Base-by-base conservation (phyloP, 257 asterid species). In the Fraxinus pennsylvanica region DNA sequence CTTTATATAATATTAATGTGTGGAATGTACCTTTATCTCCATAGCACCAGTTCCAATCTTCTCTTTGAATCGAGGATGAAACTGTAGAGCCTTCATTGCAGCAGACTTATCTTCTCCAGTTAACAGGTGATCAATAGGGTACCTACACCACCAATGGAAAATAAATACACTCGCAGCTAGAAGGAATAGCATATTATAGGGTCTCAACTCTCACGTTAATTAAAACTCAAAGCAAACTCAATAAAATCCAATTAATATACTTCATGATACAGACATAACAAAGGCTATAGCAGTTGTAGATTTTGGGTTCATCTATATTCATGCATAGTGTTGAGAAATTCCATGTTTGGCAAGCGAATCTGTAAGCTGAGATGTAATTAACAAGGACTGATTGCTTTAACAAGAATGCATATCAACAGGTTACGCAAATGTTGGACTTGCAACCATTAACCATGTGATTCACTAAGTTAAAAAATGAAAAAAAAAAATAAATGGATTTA, bases 61-160 rank as follows among this genome's bases (percentile, higher is more conserved):
- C 80, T 88, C 91, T 17, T 76, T 72, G 82, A 84, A 82, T 68
- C 88, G 90, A 6, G 99, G 98, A 87, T 96, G 99, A 76, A 86
- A 93, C 50, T 75, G 84, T 61, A 96, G 85, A 77, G 92, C 97
- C 75, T 66, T 85, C 85, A 90, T 78, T 41, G 87, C 97, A 63
- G 82, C 32, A 71, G 88, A 80, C 78, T 87, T 88, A 74, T 96
- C 99, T 41, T 81, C 89, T 52, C 84, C 94, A 33, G 72, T 85
- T 57, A 96, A 78, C 79, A n/a, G 77, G 52, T 78, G 7, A 76
- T 87, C 84, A 22, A 82, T 59, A 70, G 91, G 90, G 79, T 88
- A 86, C 86, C 99, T 96, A 82, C 57, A 76, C 82, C 80, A 75
- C 66, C 41, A 71, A 12, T 50, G 29, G 21, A 43, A 80, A 22